phyloP scores from a whole-genome alignment of 441 rosid species.

The Gossypium gossypioides region DNA sequence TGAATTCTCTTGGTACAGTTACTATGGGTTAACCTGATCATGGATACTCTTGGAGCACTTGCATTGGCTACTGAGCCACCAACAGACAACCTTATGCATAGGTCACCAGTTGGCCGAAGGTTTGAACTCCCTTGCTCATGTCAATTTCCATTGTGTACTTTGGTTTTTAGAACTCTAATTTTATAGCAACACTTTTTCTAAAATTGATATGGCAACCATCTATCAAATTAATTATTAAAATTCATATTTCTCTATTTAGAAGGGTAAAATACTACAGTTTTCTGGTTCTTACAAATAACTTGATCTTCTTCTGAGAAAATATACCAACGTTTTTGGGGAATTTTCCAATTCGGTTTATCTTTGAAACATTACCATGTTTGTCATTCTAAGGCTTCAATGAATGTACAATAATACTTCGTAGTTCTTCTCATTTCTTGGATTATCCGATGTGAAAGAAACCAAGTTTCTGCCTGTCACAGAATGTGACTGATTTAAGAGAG shows the following conservation, averaged over 20 bases:
- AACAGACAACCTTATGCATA: constrained; percentile 82
- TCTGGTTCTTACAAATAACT: not conserved
- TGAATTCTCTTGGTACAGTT: constrained; percentile 36
- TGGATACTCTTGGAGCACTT: constrained; percentile 97
- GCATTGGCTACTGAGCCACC: constrained; percentile 98
- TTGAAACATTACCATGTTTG: not conserved
- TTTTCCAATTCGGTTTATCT: constrained; percentile 1
- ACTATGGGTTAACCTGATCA: constrained; percentile 90
- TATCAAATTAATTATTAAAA: not conserved
- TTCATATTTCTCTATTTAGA: not conserved
- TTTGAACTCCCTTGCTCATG: constrained; percentile 18
- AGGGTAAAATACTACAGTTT: not conserved
- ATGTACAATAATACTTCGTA: not conserved
- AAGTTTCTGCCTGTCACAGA: not conserved
- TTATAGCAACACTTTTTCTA: not conserved
- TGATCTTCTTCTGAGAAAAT: not conserved
- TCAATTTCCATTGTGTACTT: constrained; percentile 1
- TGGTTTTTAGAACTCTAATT: not conserved
- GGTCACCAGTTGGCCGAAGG: constrained; percentile 91
- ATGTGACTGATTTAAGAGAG: not conserved
- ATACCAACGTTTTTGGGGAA: not conserved
- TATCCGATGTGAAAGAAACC: not conserved
- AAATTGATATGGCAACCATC: not conserved
- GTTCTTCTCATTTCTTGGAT: not conserved
- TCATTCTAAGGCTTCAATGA: not conserved